phyloP scores from a whole-genome alignment of 768 basidiomycete species.

The Hortiboletus campestris region DNA sequence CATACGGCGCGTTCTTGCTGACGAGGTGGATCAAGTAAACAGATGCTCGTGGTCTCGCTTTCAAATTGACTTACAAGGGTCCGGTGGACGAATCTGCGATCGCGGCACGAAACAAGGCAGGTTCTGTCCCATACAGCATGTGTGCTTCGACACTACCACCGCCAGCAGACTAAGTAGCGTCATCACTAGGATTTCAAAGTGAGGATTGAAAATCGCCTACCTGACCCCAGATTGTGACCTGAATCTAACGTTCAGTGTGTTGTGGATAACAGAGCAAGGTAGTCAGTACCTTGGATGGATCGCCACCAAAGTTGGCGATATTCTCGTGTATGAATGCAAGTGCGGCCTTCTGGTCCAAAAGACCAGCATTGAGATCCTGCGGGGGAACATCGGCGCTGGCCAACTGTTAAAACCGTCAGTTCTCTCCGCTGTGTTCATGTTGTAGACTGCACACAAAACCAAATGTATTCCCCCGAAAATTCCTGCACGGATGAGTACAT shows the following conservation, averaged over 20 bases:
- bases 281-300: constrained; percentile 46
- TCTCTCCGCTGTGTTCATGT: neutral
- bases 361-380: constrained; percentile 55
- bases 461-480: constrained; percentile 17
- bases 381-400: constrained; percentile 45
- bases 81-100: constrained; percentile 20
- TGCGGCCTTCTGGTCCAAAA: constrained; percentile 59
- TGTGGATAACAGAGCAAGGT: neutral
- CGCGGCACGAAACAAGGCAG: constrained; percentile 13
- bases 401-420: constrained; percentile 35
- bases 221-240: constrained; percentile 23
- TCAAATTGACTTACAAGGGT: constrained; percentile 15
- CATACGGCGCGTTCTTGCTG: constrained; percentile 51
- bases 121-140: constrained; percentile 5
- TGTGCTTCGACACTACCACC: constrained; percentile 18
- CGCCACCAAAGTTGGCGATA: constrained; percentile 63
- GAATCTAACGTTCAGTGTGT: neutral
- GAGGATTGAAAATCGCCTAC: neutral
- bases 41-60: neutral
- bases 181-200: neutral
- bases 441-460: constrained; percentile 12
- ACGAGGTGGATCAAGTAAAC: neutral
- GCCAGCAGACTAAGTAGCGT: constrained; percentile 12
- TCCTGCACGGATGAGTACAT: constrained; percentile 3
- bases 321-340: constrained; percentile 64